Evolutionary conservation across 1,284 basidiomycete genomes (phyloP), one percentile per base, ranked within the genome.

Genomic region (Coniferiporia sulphurascens): DNA sequence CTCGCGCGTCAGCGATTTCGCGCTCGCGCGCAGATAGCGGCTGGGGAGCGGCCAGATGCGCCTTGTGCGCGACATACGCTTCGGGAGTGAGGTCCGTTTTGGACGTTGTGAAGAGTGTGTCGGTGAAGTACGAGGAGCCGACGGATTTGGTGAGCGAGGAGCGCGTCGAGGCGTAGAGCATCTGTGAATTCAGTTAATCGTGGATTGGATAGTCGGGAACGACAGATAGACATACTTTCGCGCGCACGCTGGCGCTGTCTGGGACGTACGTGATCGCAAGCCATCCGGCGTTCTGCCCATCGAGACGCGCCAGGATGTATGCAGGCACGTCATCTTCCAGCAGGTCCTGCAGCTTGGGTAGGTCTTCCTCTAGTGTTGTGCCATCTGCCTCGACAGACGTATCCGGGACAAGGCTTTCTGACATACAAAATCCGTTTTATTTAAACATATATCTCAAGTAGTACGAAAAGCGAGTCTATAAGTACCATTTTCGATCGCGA

Each of bases 141-240:
- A 95, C 79, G 4, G 83, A 77, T 71, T 86, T 92, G 50, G 87
- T 78, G 19, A 95, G 78, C 6, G 87, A 82, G 27, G 80, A 78
- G 54, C 92, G 84, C 0, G 88, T 87, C 1, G 92, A 89, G n/a
- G 93, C 93, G 71, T 95, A 95, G 32, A 96, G 77, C 93, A 95
- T 96, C 89, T 96, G 62, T 41, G 38, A 15, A 41, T 41, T 38
- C 38, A 41, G 9, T 41, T 3, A n/a, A 38, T 56, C 6, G 34
- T 38, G 10, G 21, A 21, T 7, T n/a, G 19, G 15, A 13, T 15
- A 22, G 17, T n/a, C 17, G 61, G 13, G 36, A 34, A n/a, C 10
- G 15, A 41, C 3, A 12, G 9, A 53, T 43, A 19, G 17, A 36
- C 69, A 57, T 65, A 85, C 90, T 82, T 92, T 92, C 72, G 90